Evolutionary conservation across 148 eudicot genomes (phyloP).

Genomic region (Oxyria digyna): DNA sequence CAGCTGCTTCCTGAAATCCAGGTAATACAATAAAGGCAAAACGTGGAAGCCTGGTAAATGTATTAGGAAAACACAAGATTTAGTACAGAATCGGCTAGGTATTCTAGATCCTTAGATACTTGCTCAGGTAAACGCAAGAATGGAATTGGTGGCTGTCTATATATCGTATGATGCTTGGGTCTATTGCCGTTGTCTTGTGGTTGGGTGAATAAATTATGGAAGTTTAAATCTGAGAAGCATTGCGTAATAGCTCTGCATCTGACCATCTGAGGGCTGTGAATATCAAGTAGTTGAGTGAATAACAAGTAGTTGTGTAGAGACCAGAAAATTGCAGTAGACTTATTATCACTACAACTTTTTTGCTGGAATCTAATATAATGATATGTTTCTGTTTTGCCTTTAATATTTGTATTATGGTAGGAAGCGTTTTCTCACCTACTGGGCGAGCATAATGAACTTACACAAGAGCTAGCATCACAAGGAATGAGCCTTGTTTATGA

Average conservation of each 20-base stretch:
- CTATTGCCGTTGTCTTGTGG: not conserved
- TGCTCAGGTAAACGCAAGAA: not conserved
- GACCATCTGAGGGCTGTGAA: too few relatives aligned
- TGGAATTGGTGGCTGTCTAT: not conserved
- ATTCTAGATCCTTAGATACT: not conserved
- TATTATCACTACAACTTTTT: not conserved
- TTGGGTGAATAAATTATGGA: not conserved
- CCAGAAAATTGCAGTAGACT: not conserved
- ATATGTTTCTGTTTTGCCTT: not conserved
- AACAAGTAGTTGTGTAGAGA: not conserved
- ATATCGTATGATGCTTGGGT: not conserved
- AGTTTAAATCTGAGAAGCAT: not conserved
- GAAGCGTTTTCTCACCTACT: conserved; percentile 92
- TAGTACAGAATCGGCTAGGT: not conserved
- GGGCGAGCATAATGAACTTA: conserved; percentile 89
- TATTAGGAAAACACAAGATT: not conserved
- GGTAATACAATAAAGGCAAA: conserved; percentile 30
- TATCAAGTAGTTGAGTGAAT: too few relatives aligned
- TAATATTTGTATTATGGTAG: conserved; percentile 21
- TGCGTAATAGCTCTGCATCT: not conserved
- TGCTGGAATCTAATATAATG: too few relatives aligned
- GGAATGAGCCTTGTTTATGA: conserved; percentile 98
- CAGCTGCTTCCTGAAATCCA: conserved; percentile 90
- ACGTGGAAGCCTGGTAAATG: not conserved
- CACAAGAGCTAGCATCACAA: conserved; percentile 94